Percentiles rank a stretch among this genome's conserved stretches.
Evolutionary conservation across 192 early-diverging fungal genomes (phyloP).

Genomic region (Phlyctochytrium arcticum): DNA sequence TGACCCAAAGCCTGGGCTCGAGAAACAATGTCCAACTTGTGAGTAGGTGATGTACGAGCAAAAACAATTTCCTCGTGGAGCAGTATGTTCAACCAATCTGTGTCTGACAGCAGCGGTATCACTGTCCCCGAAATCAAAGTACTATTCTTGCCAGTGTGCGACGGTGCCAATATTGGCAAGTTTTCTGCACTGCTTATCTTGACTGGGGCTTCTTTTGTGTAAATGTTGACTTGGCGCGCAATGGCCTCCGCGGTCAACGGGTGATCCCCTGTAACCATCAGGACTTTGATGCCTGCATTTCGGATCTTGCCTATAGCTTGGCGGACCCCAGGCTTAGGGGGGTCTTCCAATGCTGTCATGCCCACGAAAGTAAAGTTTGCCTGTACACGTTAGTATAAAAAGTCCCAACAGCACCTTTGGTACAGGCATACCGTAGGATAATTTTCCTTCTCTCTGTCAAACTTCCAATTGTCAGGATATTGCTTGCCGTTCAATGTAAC

Average conservation of each 20-base stretch:
- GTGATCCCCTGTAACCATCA: constrained; percentile 97
- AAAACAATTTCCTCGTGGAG: constrained; percentile 81
- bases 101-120: constrained; percentile 66
- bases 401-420: not conserved
- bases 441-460: constrained; percentile 69
- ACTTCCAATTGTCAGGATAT: constrained; percentile 72
- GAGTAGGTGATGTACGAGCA: constrained; percentile 86
- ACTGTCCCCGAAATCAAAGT: constrained; percentile 75
- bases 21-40: constrained; percentile 94
- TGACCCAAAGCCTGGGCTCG: constrained; percentile 84
- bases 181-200: not conserved
- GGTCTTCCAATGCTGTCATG: constrained; percentile 84
- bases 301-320: constrained; percentile 84
- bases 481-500: constrained; percentile 60
- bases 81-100: constrained; percentile 81
- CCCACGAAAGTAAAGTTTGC: constrained; percentile 69
- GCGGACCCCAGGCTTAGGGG: constrained; percentile 90
- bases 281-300: constrained; percentile 85
- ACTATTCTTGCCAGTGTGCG: constrained; percentile 49
- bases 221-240: constrained; percentile 79
- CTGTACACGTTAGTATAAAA: constrained; percentile 10
- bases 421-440: constrained; percentile 47
- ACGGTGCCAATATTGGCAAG: not conserved
- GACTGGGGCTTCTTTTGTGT: not conserved
- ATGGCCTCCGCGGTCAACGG: constrained; percentile 93